Conservation (phyloP, 2,329 filamentous ascomycete species). For the Lithohypha guttulata region DNA sequence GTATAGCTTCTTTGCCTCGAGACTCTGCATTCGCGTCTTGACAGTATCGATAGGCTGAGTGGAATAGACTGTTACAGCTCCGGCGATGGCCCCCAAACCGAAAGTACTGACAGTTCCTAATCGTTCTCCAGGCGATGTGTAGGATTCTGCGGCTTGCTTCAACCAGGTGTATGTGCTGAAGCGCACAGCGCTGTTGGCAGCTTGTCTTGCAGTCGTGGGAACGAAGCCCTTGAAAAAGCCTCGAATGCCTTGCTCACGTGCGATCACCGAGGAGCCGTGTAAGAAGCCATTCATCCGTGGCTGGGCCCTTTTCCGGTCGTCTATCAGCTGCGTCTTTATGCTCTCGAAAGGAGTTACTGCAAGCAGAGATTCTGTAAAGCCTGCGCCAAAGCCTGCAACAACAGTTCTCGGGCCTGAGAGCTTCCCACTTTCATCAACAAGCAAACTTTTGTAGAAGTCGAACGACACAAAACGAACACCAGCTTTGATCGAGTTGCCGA, state of each 20-base stretch:
- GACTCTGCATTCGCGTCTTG: conserved; percentile 97
- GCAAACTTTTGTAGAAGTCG: conserved; percentile 78
- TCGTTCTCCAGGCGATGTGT: conserved; percentile 90
- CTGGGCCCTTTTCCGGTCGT: conserved; percentile 77
- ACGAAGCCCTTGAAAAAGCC: conserved; percentile 97
- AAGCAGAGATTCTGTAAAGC: conserved; percentile 82
- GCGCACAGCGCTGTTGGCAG: conserved; percentile 83
- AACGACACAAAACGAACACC: conserved; percentile 95
- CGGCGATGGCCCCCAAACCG: conserved; percentile 77
- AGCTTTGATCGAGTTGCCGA: conserved; percentile 93
- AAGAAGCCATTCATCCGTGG: conserved; percentile 87
- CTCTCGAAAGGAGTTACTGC: conserved; percentile 96
- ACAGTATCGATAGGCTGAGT: conserved; percentile 80
- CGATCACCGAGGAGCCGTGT: conserved; percentile 78
- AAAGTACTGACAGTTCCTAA: conserved; percentile 81
- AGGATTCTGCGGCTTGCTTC: conserved; percentile 82
- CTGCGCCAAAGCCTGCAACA: conserved; percentile 85
- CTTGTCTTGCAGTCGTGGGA: conserved; percentile 86
- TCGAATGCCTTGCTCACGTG: conserved; percentile 71
- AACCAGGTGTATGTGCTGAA: conserved; percentile 86
- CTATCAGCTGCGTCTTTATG: conserved; percentile 97
- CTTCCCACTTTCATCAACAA: conserved; percentile 75
- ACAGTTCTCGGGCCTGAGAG: conserved; percentile 85
- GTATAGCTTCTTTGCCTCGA: conserved; percentile 70
- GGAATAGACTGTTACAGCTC: conserved; percentile 70